Base-by-base conservation (phyloP, 2,329 filamentous ascomycete genomes). In the Cladosporium sp. region DNA sequence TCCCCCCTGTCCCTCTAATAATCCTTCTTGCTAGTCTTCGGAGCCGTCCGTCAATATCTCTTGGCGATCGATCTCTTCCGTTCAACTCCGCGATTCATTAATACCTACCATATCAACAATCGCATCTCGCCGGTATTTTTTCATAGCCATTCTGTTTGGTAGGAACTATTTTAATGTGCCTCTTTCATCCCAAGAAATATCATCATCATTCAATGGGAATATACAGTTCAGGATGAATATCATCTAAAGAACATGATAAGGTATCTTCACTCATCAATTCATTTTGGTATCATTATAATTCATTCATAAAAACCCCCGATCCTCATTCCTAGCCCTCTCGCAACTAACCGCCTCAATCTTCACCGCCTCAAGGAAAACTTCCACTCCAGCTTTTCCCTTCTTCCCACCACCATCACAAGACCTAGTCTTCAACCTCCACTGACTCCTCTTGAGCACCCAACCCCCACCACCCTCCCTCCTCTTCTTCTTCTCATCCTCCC, bases 331-430 rank as follows among this genome's bases (percentile, higher is more conserved):
- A 38, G 46, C 56, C 38, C 56, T 48, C 51, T 63, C 62, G 15
- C 19, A 55, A 15, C 54, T 58, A 29, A 50, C 59, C n/a, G 60
- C 62, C 30, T 63, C 60, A 12, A 65, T 55, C 56, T 63, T 66
- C 13, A 66, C 62, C 7, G 63, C 62, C 13, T 53, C 55, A 13
- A 63, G 47, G 7, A 62, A 55, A 4, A 62, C 54, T 51, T 66
- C 63, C 56, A 62, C 53, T 9, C 51, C 12, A 15, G 7, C 13
- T 15, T 35, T 18, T 7, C 32, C 32, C 13, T 35, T 15, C 3
- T 4, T 55, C 48, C 50, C 51, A 50, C 50, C 56, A 7, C 54
- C 55, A 50, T 49, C 56, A 7, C 54, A 54, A n/a, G 27, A 36
- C 32, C 51, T 20, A n/a, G 13, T 54, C 20, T 57, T 52, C 13